Percentiles rank a stretch among this genome's conserved stretches.
phyloP scores from a whole-genome alignment of 2,329 filamentous ascomycete species.

The Alternaria arborescens region DNA sequence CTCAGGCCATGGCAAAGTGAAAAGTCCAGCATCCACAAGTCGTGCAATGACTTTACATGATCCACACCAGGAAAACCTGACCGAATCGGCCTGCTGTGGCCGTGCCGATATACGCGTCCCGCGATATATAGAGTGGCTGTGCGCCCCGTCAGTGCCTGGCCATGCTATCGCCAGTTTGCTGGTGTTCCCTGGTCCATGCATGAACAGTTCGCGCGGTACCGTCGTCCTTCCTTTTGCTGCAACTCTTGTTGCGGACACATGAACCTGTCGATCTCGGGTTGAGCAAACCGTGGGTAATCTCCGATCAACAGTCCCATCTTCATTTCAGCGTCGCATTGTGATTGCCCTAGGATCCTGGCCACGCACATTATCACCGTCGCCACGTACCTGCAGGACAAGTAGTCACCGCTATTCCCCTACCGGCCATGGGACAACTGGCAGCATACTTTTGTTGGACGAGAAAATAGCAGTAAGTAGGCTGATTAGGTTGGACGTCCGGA shows the following conservation, averaged over 20 bases:
- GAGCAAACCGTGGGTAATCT: neutral
- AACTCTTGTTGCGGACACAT: slow-evolving; percentile 1
- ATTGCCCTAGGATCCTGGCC: neutral
- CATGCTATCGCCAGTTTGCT: neutral
- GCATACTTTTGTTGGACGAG: neutral
- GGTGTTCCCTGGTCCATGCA: neutral
- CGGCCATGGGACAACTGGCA: neutral
- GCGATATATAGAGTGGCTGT: neutral
- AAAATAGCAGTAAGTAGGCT: neutral
- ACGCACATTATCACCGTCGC: slow-evolving; percentile 1
- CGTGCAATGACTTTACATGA: slow-evolving; percentile 17
- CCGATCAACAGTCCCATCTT: slow-evolving; percentile 5
- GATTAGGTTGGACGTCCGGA: neutral
- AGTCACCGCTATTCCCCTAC: slow-evolving; percentile 3
- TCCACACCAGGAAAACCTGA: slow-evolving; percentile 10
- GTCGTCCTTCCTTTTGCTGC: slow-evolving; percentile 1
- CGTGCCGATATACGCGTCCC: slow-evolving; percentile 13
- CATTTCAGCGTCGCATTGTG: neutral
- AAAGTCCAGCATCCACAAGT: slow-evolving; percentile 10
- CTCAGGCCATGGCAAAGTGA: slow-evolving; percentile 19
- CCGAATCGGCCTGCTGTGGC: slow-evolving; percentile 1
- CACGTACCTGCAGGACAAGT: slow-evolving; percentile 18
- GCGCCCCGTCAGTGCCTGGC: neutral
- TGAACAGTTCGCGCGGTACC: slow-evolving; percentile 5
- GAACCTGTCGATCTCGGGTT: slow-evolving; percentile 1